These are phyloP conservation scores for Saccharomycopsis sp. DNA, from an alignment of 805 yeast species.

Conservation along the genomic window DNA sequence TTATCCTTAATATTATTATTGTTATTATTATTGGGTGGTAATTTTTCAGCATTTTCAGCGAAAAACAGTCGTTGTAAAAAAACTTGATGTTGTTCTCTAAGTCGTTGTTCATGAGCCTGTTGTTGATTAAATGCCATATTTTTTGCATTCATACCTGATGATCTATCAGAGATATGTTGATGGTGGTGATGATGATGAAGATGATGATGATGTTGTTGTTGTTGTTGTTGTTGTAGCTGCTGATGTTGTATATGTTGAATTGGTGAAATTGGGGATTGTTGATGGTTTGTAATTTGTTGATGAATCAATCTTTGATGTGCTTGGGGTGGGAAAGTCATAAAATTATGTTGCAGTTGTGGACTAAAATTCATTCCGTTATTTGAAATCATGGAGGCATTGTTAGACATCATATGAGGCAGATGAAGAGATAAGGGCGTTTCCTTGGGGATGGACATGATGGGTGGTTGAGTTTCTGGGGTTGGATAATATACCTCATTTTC, in stretches of 20 bases:
- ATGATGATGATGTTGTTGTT: neutral
- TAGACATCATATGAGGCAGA: too few relatives aligned
- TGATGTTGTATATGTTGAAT: neutral
- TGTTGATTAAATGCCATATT: neutral
- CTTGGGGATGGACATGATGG: neutral
- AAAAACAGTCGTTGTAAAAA: neutral
- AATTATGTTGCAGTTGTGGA: too few relatives aligned
- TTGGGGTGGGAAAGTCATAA: neutral
- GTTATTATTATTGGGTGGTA: neutral
- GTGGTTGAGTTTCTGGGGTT: too few relatives aligned
- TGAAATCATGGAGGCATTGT: too few relatives aligned
- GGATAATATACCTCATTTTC: too few relatives aligned
- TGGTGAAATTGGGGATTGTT: neutral
- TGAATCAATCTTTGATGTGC: neutral
- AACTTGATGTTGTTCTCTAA: too few relatives aligned
- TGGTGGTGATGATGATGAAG: neutral
- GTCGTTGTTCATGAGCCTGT: neutral
- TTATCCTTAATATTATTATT: too few relatives aligned
- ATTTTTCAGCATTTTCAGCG: neutral
- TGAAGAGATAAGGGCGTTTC: too few relatives aligned
- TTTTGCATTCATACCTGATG: neutral
- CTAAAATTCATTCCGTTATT: too few relatives aligned
- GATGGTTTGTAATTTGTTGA: neutral
- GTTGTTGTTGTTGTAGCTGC: neutral
- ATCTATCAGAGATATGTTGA: neutral